Evolutionary conservation across 75 land plant genomes (phyloP).

Genomic region (Gnetum montanum): DNA sequence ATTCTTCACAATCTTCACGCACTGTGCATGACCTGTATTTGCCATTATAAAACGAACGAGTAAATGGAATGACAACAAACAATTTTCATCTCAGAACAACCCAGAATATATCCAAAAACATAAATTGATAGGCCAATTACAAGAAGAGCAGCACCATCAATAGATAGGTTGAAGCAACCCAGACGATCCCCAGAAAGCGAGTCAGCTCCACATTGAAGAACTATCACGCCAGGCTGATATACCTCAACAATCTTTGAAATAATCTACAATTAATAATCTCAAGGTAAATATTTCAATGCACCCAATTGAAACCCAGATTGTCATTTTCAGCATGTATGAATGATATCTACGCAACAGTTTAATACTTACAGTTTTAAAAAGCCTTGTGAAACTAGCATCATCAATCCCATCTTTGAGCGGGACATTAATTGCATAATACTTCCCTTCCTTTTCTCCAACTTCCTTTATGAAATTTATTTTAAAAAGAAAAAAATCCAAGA

Average conservation of each 20-base stretch:
- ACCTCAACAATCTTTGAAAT: constrained; percentile 84
- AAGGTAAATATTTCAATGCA: too few species aligned
- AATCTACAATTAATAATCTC: constrained; percentile 70
- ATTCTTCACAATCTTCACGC: constrained; percentile 93
- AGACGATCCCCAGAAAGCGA: constrained; percentile 98
- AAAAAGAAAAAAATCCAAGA: neutral
- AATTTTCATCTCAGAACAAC: too few species aligned
- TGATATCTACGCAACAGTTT: too few species aligned
- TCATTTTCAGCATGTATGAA: too few species aligned
- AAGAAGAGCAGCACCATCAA: constrained; percentile 65
- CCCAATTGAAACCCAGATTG: too few species aligned
- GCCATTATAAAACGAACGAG: constrained; percentile 1
- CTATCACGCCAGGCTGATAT: constrained; percentile 88
- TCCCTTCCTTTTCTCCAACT: constrained; percentile 94
- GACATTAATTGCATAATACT: constrained; percentile 94
- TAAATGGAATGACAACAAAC: neutral
- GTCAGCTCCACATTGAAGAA: constrained; percentile 99
- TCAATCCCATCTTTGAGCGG: constrained; percentile 98
- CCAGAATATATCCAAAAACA: constrained; percentile 4
- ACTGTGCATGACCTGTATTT: constrained; percentile 82
- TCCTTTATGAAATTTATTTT: constrained; percentile 44
- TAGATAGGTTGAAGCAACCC: constrained; percentile 98
- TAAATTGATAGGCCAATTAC: constrained; percentile 14
- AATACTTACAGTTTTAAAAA: constrained; percentile 75
- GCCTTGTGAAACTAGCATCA: constrained; percentile 75